Base-by-base conservation (phyloP, 2,329 filamentous ascomycete species). In the Phyllosticta capitalensis region DNA sequence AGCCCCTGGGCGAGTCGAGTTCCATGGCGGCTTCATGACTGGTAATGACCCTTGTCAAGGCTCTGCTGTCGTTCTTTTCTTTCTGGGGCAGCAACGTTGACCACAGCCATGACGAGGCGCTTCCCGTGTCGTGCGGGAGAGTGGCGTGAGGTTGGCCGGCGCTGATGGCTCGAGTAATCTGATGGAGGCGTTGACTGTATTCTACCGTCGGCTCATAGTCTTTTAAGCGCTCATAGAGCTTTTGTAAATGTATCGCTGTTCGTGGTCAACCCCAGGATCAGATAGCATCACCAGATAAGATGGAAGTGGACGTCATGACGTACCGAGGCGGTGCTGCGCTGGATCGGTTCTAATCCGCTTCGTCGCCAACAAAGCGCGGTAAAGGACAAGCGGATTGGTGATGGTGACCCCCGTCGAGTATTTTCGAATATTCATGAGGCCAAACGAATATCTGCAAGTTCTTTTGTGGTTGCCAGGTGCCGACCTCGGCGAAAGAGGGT, bases 161-260 rank as follows among this genome's bases (percentile, higher is more conserved):
- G 49, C 68, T 67, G 10, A 80, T 69, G 48, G 75, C 69, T 22
- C 73, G 71, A 5, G 80, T 80, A 26, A 90, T 77, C 63, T 84
- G 83, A 51, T 81, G 79, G 1, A 94, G 77, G 26, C 83, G 81
- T 62, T 83, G 77, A 28, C 80, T 80, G 68, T 92, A 92, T 67
- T 90, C 86, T 12, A 81, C 66, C 53, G 84, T 81, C 0, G 89
- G 89, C 38, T 87, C 82, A 72, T 94, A 92, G 70, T 92, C 88
- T 68, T 89, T 91, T 49, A 92, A 76, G 2, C 85, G 80, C 45
- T 83, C 76, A 65, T 94, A 92, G 10, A 92, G 78, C 68, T 89
- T 88, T 65, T 89, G 87, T 1, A 92, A 78, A 71, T 92, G 87
- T 49, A 89, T 78, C 5, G 89, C 89, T 70, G 71, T 64, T 52